Percentiles rank a stretch among this genome's conserved stretches.
phyloP scores from a whole-genome alignment of 1,139 yeast genomes.

The Saccharomyces pastorianus region DNA sequence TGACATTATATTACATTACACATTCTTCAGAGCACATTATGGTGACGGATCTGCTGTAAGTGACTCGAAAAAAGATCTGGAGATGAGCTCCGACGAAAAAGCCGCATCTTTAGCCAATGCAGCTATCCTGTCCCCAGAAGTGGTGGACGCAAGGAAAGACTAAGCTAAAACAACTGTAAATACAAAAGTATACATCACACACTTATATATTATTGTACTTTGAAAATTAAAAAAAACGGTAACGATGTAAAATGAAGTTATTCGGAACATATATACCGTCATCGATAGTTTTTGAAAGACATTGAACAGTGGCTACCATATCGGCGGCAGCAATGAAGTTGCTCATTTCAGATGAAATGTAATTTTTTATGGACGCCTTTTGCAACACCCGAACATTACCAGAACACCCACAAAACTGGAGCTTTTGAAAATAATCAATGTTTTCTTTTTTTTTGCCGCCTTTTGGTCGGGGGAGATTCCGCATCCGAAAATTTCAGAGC shows the following conservation, averaged over 20 bases:
- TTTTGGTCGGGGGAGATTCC: not conserved
- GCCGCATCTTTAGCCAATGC: slow-evolving; percentile 16
- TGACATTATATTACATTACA: slow-evolving; percentile 83
- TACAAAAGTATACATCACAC: not conserved
- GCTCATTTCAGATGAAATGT: no score
- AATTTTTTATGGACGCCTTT: no score
- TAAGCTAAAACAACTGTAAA: not conserved
- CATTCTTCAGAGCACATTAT: slow-evolving; percentile 63
- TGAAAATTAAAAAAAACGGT: not conserved
- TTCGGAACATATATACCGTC: not conserved
- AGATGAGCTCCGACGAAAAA: slow-evolving; percentile 10
- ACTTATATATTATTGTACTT: not conserved
- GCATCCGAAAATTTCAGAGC: not conserved
- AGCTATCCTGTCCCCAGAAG: slow-evolving; percentile 14
- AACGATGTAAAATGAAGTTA: not conserved
- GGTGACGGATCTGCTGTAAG: slow-evolving; percentile 29
- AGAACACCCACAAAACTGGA: no score
- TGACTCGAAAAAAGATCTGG: slow-evolving; percentile 10
- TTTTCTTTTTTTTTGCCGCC: not conserved
- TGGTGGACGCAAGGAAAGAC: slow-evolving; percentile 3
- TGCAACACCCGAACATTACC: no score
- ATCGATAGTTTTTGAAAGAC: not conserved
- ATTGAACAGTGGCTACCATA: no score
- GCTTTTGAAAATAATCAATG: no score
- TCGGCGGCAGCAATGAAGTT: no score